phyloP scores from a whole-genome alignment of 192 early-diverging fungal species.

The Coemansia interrupta region DNA sequence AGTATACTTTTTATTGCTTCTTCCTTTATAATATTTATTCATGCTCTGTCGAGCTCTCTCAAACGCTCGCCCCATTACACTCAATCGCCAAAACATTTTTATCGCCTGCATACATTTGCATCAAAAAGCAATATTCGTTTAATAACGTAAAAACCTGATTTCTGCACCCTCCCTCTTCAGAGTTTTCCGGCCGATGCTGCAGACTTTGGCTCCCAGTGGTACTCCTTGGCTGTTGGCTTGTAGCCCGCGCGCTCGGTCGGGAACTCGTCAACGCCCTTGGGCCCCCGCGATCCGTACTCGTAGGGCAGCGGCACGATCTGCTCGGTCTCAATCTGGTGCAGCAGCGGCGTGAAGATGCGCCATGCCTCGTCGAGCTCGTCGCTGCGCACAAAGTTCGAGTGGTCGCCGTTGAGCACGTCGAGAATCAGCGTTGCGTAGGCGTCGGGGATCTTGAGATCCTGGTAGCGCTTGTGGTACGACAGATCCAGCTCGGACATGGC shows the following conservation, averaged over 20 bases:
- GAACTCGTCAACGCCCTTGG: constrained; percentile 71
- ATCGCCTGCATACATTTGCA: background rate
- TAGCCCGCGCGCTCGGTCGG: constrained; percentile 48
- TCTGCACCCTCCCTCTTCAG: background rate
- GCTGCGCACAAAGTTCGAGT: constrained; percentile 91
- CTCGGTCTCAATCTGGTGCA: constrained; percentile 80
- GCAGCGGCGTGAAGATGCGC: constrained; percentile 95
- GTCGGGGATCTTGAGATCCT: constrained; percentile 87
- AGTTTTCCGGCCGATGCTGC: constrained; percentile 17
- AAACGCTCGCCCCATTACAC: background rate
- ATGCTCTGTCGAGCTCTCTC: background rate
- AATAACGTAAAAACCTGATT: background rate
- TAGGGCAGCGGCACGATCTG: constrained; percentile 70
- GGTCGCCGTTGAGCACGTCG: constrained; percentile 87
- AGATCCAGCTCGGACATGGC: constrained; percentile 91
- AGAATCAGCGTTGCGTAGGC: constrained; percentile 96
- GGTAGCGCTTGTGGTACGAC: constrained; percentile 86
- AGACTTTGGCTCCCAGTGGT: constrained; percentile 52
- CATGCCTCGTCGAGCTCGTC: constrained; percentile 94
- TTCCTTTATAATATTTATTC: background rate
- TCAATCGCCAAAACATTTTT: background rate
- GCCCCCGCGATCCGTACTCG: constrained; percentile 80
- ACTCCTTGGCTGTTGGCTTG: constrained; percentile 45
- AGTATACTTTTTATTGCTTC: background rate
- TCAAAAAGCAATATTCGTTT: background rate